These are phyloP conservation scores for Citeromyces hawaiiensis DNA, from an alignment of 1,139 yeast genomes.

Conservation along the genomic window DNA sequence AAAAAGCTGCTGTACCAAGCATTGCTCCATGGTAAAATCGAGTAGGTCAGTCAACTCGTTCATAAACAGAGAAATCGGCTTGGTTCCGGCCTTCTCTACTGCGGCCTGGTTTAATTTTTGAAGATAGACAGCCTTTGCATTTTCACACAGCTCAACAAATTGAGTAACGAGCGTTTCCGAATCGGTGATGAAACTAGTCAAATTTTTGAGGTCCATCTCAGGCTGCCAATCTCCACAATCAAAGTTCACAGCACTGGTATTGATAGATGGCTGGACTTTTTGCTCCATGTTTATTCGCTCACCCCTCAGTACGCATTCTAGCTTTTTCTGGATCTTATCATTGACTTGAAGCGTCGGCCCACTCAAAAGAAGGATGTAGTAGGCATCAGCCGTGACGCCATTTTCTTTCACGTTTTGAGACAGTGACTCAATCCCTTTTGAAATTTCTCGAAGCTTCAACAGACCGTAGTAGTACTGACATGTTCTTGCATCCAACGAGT, in stretches of 20 bases:
- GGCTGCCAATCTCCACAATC: conserved; percentile 8
- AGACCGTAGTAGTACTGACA: conserved; percentile 18
- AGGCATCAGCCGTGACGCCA: conserved; percentile 14
- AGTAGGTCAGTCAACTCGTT: conserved; percentile 18
- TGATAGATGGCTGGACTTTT: conserved; percentile 15
- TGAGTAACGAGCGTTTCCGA: conserved; percentile 18
- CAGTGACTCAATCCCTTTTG: conserved; percentile 11
- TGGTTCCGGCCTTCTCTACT: conserved; percentile 19
- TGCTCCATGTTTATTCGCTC: conserved; percentile 25
- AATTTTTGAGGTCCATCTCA: neutral
- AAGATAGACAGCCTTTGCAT: conserved; percentile 33
- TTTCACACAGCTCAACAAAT: conserved; percentile 22
- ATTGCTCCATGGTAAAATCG: conserved; percentile 10
- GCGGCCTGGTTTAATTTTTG: conserved; percentile 29
- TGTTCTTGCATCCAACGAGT: conserved; percentile 16
- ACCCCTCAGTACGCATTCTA: conserved; percentile 29
- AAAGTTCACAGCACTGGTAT: conserved; percentile 15
- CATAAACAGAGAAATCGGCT: conserved; percentile 14
- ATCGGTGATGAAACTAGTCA: conserved; percentile 2
- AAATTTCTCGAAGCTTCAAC: conserved; percentile 14
- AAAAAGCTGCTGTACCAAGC: neutral
- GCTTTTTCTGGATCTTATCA: conserved; percentile 28
- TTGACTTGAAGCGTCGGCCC: conserved; percentile 36
- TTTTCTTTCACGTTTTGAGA: conserved; percentile 10
- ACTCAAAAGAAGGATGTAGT: conserved; percentile 19